Percentiles rank a stretch among this genome's conserved stretches.
Conservation (phyloP, 495 filamentous ascomycete species). For the Trichocladium uniseriatum region DNA sequence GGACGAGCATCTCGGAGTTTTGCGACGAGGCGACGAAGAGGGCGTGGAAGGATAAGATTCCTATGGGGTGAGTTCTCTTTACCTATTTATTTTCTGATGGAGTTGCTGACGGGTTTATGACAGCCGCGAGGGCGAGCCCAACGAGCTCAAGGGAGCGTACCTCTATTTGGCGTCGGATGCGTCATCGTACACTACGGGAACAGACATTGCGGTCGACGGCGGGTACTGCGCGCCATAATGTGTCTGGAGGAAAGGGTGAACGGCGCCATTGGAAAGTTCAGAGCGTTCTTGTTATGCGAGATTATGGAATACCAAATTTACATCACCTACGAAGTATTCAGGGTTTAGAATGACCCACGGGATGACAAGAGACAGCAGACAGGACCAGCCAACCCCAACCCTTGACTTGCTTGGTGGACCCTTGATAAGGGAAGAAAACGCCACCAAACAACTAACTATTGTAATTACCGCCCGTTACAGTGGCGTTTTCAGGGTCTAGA, state of each 20-base stretch:
- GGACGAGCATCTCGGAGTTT: constrained; percentile 72
- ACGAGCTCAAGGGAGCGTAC: constrained; percentile 81
- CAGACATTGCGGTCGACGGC: constrained; percentile 70
- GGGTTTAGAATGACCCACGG: too few relatives aligned
- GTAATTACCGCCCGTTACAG: too few relatives aligned
- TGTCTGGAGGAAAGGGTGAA: background rate
- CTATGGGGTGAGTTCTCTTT: constrained; percentile 54
- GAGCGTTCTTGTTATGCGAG: background rate
- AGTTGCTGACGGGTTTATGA: background rate
- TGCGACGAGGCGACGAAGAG: constrained; percentile 60
- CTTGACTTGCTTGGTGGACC: too few relatives aligned
- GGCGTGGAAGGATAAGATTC: constrained; percentile 71
- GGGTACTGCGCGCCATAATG: constrained; percentile 40
- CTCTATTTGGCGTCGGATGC: constrained; percentile 84
- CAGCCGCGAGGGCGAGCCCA: constrained; percentile 58
- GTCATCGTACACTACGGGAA: constrained; percentile 73
- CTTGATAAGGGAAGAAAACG: too few relatives aligned
- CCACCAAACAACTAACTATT: too few relatives aligned
- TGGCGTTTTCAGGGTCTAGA: too few relatives aligned
- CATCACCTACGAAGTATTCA: too few relatives aligned
- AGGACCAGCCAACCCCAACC: too few relatives aligned
- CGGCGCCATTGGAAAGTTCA: background rate
- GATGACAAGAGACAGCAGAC: too few relatives aligned
- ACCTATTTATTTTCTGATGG: background rate
- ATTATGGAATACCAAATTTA: too few relatives aligned